Evolutionary conservation across 2,329 filamentous ascomycete species (phyloP), one percentile per base, ranked within the genome.

Genomic region (Orbilia javanica): DNA sequence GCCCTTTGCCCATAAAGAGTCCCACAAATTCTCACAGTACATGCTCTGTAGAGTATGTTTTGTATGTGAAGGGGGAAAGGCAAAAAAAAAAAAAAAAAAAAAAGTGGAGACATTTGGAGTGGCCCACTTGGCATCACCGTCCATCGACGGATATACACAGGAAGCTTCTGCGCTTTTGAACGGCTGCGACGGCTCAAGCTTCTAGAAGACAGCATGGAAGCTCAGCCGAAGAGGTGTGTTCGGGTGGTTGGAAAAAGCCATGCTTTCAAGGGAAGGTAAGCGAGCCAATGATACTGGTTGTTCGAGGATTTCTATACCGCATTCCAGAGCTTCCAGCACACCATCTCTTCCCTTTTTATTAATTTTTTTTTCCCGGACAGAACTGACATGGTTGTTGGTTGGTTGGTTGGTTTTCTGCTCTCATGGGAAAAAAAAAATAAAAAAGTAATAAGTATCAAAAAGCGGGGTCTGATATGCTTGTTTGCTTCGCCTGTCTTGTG

Each of bases 181-280:
- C 52, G 52, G 52, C 36, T 5, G 36, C 36, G 52, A 57, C 72
- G 60, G 48, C 53, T 52, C 53, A 46, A 64, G 57, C 74, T 78
- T 78, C 74, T 78, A 78, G 74, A 78, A 78, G 67, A 63, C 67
- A 46, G 44, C 44, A 72, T 72, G 74, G 72, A 77, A 77, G 73
- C 39, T 36, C 34, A 36, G 34, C 34, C 34, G 34, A 36, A 10
- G 13, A 11, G n/a, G n/a, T n/a, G 34, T 11, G 46, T 36, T 60
- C 39, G 39, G n/a, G 48, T 57, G n/a, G 48, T 57, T 65, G 57
- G 62, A 69, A 65, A 55, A 78, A 67, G 39, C 57, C 66, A 71
- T 15, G 36, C 36, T 39, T 39, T 13, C 36, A 39, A 67, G 73
- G 70, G 66, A 72, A 53, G 50, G 65, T 68, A 78, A 78, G 74